Percentiles rank a stretch among this genome's conserved stretches.
Conservation (phyloP, 768 basidiomycete genomes). For the Crucibulum laeve region DNA sequence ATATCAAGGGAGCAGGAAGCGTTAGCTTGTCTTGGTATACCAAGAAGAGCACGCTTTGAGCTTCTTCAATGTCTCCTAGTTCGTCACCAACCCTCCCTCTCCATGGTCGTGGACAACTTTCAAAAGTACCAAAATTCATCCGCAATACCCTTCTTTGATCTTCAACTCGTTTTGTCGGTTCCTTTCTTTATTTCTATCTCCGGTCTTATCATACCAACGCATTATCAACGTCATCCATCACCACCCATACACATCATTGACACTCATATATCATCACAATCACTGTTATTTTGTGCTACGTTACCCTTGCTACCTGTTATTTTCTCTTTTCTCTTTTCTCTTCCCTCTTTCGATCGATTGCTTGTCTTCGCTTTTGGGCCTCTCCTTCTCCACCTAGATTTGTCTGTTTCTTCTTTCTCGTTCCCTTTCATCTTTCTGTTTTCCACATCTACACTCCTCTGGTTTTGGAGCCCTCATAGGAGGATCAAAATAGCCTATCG, state of each 20-base stretch:
- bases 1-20: slow-evolving; percentile 35
- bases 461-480: not conserved
- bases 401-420: not conserved
- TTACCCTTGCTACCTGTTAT: slow-evolving; percentile 1
- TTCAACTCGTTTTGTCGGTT: no score
- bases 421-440: not conserved
- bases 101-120: no score
- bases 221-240: no score
- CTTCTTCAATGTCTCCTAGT: not conserved
- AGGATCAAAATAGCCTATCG: not conserved
- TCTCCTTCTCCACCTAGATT: not conserved
- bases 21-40: slow-evolving; percentile 31
- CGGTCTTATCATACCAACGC: no score
- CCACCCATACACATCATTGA: no score
- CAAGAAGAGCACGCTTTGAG: slow-evolving; percentile 9
- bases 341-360: not conserved
- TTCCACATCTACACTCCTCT: not conserved
- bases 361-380: not conserved
- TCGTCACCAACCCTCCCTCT: no score
- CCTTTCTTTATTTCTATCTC: no score
- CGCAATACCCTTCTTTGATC: no score
- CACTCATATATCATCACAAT: no score
- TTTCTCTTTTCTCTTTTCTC: not conserved
- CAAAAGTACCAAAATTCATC: no score
- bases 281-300: not conserved